These are phyloP conservation scores for Amaranthus hypochondriacus DNA, from an alignment of 148 eudicot species.

Conservation along the genomic window DNA sequence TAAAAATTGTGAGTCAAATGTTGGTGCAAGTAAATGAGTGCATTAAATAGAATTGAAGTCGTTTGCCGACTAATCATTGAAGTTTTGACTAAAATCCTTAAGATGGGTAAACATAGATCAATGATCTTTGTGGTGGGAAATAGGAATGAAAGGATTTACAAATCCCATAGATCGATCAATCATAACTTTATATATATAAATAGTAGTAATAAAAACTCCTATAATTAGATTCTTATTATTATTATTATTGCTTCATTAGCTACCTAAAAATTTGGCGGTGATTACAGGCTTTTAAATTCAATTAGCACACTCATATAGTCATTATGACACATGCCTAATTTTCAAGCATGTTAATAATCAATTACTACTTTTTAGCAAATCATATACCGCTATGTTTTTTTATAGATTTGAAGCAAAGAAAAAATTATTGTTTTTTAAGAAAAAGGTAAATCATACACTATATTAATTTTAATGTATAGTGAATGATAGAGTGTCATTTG, in stretches of 20 bases:
- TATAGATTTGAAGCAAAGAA: too few relatives aligned
- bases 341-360: too few relatives aligned
- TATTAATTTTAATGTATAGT: too few relatives aligned
- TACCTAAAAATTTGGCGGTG: too few relatives aligned
- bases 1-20: slow-evolving; percentile 3
- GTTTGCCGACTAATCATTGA: slow-evolving; percentile 22
- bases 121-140: neutral
- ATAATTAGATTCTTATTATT: neutral
- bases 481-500: too few relatives aligned
- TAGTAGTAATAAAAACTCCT: too few relatives aligned
- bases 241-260: slow-evolving; percentile 2
- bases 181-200: neutral
- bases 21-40: slow-evolving; percentile 11
- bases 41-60: neutral
- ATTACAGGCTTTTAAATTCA: neutral
- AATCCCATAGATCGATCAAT: neutral
- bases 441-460: too few relatives aligned
- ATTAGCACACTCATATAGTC: slow-evolving; percentile 4
- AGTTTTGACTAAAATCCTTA: slow-evolving; percentile 11
- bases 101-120: neutral
- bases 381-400: too few relatives aligned
- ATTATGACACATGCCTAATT: neutral
- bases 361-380: too few relatives aligned
- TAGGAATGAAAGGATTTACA: too few relatives aligned
- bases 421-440: too few relatives aligned